Conservation (phyloP, 805 yeast species). For the Saturnispora besseyi region DNA sequence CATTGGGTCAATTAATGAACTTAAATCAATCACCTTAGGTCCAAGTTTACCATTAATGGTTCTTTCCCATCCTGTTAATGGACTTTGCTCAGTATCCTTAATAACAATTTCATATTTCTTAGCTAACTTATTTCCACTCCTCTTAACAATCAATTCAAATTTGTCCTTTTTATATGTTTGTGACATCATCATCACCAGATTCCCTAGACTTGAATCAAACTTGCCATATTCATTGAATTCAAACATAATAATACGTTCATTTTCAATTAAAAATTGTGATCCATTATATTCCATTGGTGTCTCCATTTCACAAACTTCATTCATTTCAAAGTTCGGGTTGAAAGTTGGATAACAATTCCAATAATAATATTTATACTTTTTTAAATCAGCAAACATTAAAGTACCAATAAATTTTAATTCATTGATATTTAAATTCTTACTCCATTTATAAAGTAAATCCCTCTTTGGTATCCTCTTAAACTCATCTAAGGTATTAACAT, state of each 20-base stretch:
- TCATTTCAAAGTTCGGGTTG: constrained; percentile 39
- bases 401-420: constrained; percentile 35
- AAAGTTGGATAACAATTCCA: constrained; percentile 80
- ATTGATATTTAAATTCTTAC: constrained; percentile 24
- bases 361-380: constrained; percentile 77
- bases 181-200: not conserved
- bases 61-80: constrained; percentile 79
- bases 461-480: constrained; percentile 65
- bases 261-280: not conserved
- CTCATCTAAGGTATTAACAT: constrained; percentile 79
- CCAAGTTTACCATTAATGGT: constrained; percentile 62
- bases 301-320: constrained; percentile 3
- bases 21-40: constrained; percentile 79
- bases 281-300: not conserved
- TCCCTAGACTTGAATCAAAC: not conserved
- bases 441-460: constrained; percentile 39
- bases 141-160: constrained; percentile 23
- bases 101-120: constrained; percentile 8
- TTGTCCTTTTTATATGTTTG: constrained; percentile 22
- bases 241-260: constrained; percentile 9
- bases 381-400: constrained; percentile 77
- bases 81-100: not conserved
- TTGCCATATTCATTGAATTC: constrained; percentile 23
- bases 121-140: not conserved
- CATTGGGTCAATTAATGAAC: constrained; percentile 69